Evolutionary conservation across 148 eudicot species (phyloP).

Genomic region (Vaccinium corymbosum): DNA sequence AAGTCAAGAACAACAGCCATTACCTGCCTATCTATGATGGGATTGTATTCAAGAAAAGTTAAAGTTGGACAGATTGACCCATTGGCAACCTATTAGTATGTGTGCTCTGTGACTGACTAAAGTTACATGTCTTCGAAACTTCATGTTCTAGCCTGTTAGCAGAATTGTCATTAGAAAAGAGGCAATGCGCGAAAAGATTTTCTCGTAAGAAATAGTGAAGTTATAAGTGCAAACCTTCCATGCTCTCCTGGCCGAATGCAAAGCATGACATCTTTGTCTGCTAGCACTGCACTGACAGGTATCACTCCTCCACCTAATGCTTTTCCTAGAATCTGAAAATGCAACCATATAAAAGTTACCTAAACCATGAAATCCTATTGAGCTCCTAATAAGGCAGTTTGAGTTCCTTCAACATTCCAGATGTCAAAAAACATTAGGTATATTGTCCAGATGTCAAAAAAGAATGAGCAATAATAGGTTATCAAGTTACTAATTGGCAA

Average conservation of each 20-base stretch:
- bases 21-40: background rate
- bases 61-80: background rate
- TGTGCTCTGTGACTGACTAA: background rate
- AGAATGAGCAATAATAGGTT: background rate
- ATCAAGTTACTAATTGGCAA: background rate
- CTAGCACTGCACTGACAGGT: slow-evolving; percentile 97
- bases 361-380: background rate
- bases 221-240: slow-evolving; percentile 66
- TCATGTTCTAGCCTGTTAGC: background rate
- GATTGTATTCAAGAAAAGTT: background rate
- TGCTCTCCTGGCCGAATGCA: slow-evolving; percentile 97
- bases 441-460: background rate
- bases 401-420: background rate
- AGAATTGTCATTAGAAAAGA: background rate
- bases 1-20: background rate
- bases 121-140: background rate
- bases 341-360: slow-evolving; percentile 11
- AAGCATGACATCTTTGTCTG: slow-evolving; percentile 96
- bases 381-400: background rate
- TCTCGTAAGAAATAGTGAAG: background rate
- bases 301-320: slow-evolving; percentile 99
- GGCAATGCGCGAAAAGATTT: background rate
- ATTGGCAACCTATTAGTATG: background rate
- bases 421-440: too few relatives aligned
- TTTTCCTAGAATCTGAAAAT: slow-evolving; percentile 77